phyloP scores from a whole-genome alignment of 805 yeast genomes.

The Candida stauntonica region DNA sequence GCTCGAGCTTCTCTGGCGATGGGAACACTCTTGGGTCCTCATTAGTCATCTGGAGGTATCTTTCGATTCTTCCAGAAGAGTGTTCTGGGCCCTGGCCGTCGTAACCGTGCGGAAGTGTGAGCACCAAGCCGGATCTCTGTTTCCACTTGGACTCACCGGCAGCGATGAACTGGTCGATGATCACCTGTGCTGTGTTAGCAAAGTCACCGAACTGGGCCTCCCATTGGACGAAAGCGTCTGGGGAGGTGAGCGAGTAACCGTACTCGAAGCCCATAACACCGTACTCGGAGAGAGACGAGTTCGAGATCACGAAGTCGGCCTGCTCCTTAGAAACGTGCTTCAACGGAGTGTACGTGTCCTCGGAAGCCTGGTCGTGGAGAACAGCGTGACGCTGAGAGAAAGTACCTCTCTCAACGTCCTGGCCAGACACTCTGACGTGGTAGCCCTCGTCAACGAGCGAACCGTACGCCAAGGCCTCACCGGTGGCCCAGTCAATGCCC shows the following conservation, averaged over 20 bases:
- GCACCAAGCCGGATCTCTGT: slow-evolving; percentile 94
- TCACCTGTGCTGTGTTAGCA: slow-evolving; percentile 98
- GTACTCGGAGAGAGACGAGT: slow-evolving; percentile 95
- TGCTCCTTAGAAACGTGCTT: slow-evolving; percentile 74
- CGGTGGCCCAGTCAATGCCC: slow-evolving; percentile 98
- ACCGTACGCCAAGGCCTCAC: slow-evolving; percentile 98
- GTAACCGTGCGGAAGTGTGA: slow-evolving; percentile 97
- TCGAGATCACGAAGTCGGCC: slow-evolving; percentile 82
- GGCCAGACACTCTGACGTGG: slow-evolving; percentile 97
- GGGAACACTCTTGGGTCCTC: slow-evolving; percentile 97
- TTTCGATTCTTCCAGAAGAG: slow-evolving; percentile 95
- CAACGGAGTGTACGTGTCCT: slow-evolving; percentile 80
- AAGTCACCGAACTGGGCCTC: slow-evolving; percentile 99
- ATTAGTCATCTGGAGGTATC: slow-evolving; percentile 91
- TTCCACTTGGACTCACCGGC: slow-evolving; percentile 98
- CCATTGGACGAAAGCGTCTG: slow-evolving; percentile 97
- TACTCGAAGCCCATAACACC: slow-evolving; percentile 99
- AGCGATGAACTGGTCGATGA: slow-evolving; percentile 92
- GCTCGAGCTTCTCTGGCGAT: slow-evolving; percentile 74
- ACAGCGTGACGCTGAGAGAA: slow-evolving; percentile 99
- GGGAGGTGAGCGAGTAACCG: slow-evolving; percentile 96
- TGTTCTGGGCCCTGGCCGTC: slow-evolving; percentile 99
- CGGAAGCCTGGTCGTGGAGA: slow-evolving; percentile 90
- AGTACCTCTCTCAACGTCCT: slow-evolving; percentile 99
- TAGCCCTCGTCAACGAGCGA: slow-evolving; percentile 88